Conservation (phyloP, 1,139 yeast species). For the Kluyveromyces sp. region DNA sequence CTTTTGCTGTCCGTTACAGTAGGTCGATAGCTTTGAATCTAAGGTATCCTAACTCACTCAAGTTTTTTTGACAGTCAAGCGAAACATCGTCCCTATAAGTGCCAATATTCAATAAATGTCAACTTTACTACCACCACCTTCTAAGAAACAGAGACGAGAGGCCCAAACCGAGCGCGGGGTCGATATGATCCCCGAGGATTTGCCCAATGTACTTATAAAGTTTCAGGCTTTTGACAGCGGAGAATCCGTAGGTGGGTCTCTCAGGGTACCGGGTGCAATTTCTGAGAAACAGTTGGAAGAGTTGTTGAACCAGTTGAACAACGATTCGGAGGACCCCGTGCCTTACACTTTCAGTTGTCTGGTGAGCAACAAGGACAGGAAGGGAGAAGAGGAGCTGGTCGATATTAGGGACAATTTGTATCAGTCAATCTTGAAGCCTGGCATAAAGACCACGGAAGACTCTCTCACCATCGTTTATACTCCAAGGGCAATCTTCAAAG, state of each 20-base stretch:
- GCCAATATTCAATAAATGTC: slow-evolving; percentile 53
- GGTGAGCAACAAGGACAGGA: slow-evolving; percentile 38
- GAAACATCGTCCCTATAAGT: neutral
- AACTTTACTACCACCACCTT: slow-evolving; percentile 87
- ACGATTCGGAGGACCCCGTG: slow-evolving; percentile 69
- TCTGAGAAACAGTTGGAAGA: slow-evolving; percentile 84
- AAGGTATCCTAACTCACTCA: neutral
- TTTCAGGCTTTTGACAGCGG: slow-evolving; percentile 97
- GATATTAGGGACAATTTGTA: slow-evolving; percentile 77
- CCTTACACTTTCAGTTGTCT: slow-evolving; percentile 81
- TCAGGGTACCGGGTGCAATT: slow-evolving; percentile 87
- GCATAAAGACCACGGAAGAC: slow-evolving; percentile 86
- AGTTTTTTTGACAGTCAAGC: neutral
- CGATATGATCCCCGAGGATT: slow-evolving; percentile 63
- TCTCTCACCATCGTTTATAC: slow-evolving; percentile 84
- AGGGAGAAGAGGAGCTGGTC: slow-evolving; percentile 38
- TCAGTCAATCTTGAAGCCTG: slow-evolving; percentile 75
- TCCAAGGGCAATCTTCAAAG: slow-evolving; percentile 93
- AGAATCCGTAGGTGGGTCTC: slow-evolving; percentile 72
- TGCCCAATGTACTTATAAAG: slow-evolving; percentile 81
- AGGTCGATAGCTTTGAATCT: no score
- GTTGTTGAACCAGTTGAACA: slow-evolving; percentile 65
- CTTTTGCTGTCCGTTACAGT: no score
- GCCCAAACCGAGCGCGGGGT: slow-evolving; percentile 80
- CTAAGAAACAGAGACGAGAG: slow-evolving; percentile 77